phyloP scores from a whole-genome alignment of 768 basidiomycete species.

The Boletus reticulatus region DNA sequence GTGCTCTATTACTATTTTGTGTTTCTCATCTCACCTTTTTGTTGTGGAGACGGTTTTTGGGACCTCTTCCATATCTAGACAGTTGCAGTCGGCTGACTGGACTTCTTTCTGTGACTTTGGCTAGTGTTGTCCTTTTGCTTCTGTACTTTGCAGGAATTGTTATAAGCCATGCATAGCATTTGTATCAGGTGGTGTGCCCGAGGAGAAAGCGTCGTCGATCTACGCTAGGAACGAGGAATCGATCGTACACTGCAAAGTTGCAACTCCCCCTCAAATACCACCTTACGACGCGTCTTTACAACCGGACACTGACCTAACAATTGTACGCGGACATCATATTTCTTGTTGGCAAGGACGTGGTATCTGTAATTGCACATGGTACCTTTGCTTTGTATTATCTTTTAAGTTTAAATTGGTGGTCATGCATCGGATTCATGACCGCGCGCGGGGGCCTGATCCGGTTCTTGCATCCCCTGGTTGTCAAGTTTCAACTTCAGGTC shows the following conservation, averaged over 20 bases:
- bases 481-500: background rate
- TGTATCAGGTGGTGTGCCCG: background rate
- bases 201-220: too few species aligned
- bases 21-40: background rate
- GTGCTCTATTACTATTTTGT: background rate
- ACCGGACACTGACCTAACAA: too few species aligned
- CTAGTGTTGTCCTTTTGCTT: background rate
- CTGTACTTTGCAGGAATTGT: conserved; percentile 1
- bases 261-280: too few species aligned
- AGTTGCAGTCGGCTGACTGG: background rate
- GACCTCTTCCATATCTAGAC: conserved; percentile 3
- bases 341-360: too few species aligned
- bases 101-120: background rate
- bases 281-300: too few species aligned
- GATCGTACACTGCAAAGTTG: too few species aligned
- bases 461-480: background rate
- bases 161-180: background rate
- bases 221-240: too few species aligned
- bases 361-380: too few species aligned
- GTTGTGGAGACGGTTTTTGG: background rate
- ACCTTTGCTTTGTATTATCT: too few species aligned
- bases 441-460: background rate
- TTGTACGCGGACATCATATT: too few species aligned
- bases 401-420: too few species aligned
- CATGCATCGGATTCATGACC: too few species aligned